Evolutionary conservation across 164 flowering plant genomes (phyloP).

Genomic region (Saururus chinensis): DNA sequence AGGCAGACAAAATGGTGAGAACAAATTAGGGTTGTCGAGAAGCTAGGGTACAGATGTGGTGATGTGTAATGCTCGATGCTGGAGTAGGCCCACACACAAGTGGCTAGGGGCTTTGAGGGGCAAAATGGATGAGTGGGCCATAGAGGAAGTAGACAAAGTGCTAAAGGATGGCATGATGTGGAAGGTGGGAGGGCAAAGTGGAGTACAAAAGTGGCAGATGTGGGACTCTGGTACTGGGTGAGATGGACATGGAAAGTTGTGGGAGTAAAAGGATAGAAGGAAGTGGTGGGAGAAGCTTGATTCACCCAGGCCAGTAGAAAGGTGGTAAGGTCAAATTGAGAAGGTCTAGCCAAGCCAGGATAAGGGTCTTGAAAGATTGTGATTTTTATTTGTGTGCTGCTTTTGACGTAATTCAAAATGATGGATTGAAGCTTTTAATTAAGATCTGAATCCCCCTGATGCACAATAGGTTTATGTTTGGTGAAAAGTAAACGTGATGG

Average conservation of each 20-base stretch:
- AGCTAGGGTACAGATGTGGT: conserved; percentile 3
- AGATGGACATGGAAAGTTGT: neutral
- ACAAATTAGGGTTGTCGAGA: conserved; percentile 1
- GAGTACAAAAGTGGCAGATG: conserved; percentile 14
- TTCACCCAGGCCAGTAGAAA: neutral
- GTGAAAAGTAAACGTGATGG: neutral
- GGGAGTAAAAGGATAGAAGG: too few species aligned
- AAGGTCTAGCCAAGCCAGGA: neutral
- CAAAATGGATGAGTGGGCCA: conserved; percentile 1
- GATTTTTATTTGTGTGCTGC: conserved; percentile 5
- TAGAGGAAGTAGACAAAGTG: neutral
- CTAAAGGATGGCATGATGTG: neutral
- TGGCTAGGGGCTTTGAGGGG: conserved; percentile 21
- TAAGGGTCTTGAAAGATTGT: neutral
- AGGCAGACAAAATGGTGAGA: conserved; percentile 21
- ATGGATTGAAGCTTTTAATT: conserved; percentile 15
- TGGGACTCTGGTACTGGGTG: conserved; percentile 10
- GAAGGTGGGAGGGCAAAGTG: neutral
- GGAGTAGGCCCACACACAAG: conserved; percentile 25
- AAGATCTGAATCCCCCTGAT: conserved; percentile 10
- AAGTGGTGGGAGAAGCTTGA: neutral
- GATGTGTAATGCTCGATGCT: conserved; percentile 28
- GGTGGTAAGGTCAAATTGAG: neutral
- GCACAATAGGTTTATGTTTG: neutral
- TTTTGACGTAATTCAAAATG: conserved; percentile 9